Conservation (phyloP, 1,284 basidiomycete genomes). For the Malassezia dermatis region DNA sequence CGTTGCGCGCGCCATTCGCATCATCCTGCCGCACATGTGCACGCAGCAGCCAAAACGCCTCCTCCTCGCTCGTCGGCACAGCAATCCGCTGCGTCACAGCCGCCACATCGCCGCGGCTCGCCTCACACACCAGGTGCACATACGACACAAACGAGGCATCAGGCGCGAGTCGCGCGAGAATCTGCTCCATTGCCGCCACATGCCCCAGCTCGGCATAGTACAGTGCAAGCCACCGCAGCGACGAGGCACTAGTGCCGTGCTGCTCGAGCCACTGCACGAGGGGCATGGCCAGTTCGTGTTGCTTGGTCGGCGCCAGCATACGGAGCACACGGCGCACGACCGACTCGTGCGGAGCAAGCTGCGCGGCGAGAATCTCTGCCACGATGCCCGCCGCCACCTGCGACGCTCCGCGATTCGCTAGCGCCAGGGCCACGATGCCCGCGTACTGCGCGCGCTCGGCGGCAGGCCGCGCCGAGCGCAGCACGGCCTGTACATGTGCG, state of each 20-base stretch:
- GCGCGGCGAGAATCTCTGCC: neutral
- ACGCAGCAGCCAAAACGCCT: slow-evolving; percentile 4
- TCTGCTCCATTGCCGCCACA: neutral
- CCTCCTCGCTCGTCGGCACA: neutral
- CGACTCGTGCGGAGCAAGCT: slow-evolving; percentile 2
- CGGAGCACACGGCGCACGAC: slow-evolving; percentile 12
- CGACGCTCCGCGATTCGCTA: slow-evolving; percentile 14
- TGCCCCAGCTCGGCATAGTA: slow-evolving; percentile 9
- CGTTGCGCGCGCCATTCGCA: neutral
- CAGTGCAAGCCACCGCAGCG: slow-evolving; percentile 2
- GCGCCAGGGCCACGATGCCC: slow-evolving; percentile 6
- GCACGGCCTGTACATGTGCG: neutral
- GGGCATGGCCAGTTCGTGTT: neutral
- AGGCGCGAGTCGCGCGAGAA: neutral
- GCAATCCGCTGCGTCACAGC: neutral
- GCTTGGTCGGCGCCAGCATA: neutral
- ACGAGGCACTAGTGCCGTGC: neutral
- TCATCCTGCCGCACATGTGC: slow-evolving; percentile 9
- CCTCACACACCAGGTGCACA: slow-evolving; percentile 2
- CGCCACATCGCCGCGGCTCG: slow-evolving; percentile 4
- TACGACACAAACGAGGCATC: neutral
- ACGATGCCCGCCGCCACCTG: slow-evolving; percentile 4
- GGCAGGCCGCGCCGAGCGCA: neutral
- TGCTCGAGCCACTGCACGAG: slow-evolving; percentile 10
- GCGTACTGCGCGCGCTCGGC: slow-evolving; percentile 1